phyloP scores from a whole-genome alignment of 2,329 filamentous ascomycete species.

The Plectosphaerella plurivora region DNA sequence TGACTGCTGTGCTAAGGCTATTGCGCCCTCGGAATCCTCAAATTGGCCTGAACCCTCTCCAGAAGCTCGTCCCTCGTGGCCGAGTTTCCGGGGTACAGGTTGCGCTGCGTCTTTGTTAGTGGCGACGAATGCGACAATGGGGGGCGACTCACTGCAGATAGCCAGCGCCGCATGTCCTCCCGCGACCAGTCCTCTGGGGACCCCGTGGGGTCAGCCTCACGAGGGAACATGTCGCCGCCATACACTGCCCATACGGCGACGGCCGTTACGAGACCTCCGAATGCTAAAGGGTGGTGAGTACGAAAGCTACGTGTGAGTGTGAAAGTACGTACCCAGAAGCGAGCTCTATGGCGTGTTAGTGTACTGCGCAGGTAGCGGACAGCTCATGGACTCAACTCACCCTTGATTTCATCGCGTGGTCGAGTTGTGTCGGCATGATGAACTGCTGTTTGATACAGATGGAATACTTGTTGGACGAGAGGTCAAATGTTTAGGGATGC shows the following conservation, averaged over 20 bases:
- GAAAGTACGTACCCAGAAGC: slow-evolving; percentile 6
- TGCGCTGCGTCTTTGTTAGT: slow-evolving; percentile 29
- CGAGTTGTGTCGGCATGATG: slow-evolving; percentile 63
- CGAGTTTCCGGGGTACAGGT: slow-evolving; percentile 37
- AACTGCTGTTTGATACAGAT: background rate
- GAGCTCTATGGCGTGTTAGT: slow-evolving; percentile 6
- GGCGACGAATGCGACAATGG: slow-evolving; percentile 2
- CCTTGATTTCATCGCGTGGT: slow-evolving; percentile 66
- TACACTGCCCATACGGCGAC: slow-evolving; percentile 82
- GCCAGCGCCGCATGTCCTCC: slow-evolving; percentile 76
- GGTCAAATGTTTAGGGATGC: background rate
- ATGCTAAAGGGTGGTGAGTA: slow-evolving; percentile 49
- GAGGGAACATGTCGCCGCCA: slow-evolving; percentile 80
- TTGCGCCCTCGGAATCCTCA: slow-evolving; percentile 31
- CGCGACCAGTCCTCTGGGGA: slow-evolving; percentile 68
- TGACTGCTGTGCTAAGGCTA: background rate
- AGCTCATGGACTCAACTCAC: slow-evolving; percentile 34
- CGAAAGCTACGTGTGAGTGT: background rate
- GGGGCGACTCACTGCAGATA: slow-evolving; percentile 62
- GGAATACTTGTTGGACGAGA: background rate
- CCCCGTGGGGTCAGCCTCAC: slow-evolving; percentile 70
- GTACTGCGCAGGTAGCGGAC: background rate
- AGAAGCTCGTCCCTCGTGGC: slow-evolving; percentile 42
- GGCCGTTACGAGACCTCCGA: slow-evolving; percentile 76
- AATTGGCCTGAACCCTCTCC: slow-evolving; percentile 40